Base-by-base conservation (phyloP, 78 protist species). In the Diacronema lutheri region DNA sequence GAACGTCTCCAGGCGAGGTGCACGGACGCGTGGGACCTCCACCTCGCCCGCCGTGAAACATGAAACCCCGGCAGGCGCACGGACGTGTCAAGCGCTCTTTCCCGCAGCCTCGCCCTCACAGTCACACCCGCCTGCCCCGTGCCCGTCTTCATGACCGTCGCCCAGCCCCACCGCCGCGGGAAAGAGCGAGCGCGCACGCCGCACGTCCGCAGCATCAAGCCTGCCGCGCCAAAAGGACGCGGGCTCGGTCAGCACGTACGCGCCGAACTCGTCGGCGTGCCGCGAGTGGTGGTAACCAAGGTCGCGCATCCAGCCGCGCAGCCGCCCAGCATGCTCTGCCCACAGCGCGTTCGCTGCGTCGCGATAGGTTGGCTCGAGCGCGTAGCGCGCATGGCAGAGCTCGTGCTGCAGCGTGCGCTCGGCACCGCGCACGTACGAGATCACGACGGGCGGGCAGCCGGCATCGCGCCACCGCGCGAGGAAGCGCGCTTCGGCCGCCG, bases 351-450 rank as follows among this genome's bases (percentile, higher is more conserved):
- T 25, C 9, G 11, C 26, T 9, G 76, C 50, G 40, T 38, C 76
- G 0, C 76, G 16, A 55, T 68, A 68, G 9, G 55, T 12, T 3
- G 76, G 46, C n/a, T 26, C 37, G 13, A 68, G 76, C 13, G 76
- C 76, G 31, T 38, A 68, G 29, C 76, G 44, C n/a, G 76, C 76
- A n/a, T 68, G 76, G 76, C 76, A 68, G 31, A 68, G 55, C 76
- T 68, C 76, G 46, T 68, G 76, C 12, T 4, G 13, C 10, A 68
- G 76, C 31, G 76, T 68, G 23, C 13, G 3, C n/a, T 1, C 11
- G 3, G 20, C 76, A 12, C 76, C 76, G 0, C 23, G 0, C 4
- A 38, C 76, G n/a, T 38, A 38, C 25, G 55, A 38, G 41, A 68
- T 29, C 11, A 68, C 76, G 21, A 68, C 76, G 11, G 6, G 23